Conservation (phyloP, 2,329 filamentous ascomycete species). For the Aquanectria penicillioides region DNA sequence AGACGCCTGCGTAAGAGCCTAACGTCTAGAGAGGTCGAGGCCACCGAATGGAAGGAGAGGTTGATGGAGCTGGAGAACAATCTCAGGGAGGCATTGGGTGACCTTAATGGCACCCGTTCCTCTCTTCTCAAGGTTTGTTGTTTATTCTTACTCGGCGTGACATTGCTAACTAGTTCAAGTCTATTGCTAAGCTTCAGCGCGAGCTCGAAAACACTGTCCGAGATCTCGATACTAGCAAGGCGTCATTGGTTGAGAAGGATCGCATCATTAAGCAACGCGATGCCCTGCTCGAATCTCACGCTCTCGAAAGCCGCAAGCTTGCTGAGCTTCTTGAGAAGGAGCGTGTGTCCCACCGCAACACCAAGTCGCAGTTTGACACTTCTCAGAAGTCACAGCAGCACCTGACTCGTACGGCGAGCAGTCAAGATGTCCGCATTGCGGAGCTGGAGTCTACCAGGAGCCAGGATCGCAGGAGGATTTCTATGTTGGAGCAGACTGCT, state of each 20-base stretch:
- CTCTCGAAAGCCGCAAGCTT: slow-evolving; percentile 84
- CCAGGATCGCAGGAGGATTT: slow-evolving; percentile 81
- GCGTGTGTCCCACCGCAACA: slow-evolving; percentile 82
- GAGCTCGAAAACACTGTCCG: slow-evolving; percentile 86
- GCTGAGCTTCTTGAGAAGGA: slow-evolving; percentile 93
- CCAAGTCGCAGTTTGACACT: slow-evolving; percentile 88
- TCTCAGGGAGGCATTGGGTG: slow-evolving; percentile 85
- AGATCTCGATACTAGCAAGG: slow-evolving; percentile 82
- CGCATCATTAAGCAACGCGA: slow-evolving; percentile 90
- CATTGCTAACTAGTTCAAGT: slow-evolving; percentile 56
- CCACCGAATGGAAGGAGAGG: slow-evolving; percentile 89
- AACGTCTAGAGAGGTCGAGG: slow-evolving; percentile 86
- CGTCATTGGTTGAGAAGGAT: slow-evolving; percentile 88
- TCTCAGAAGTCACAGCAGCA: slow-evolving; percentile 89
- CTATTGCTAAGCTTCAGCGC: slow-evolving; percentile 86
- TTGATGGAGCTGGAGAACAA: slow-evolving; percentile 91
- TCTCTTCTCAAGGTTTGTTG: slow-evolving; percentile 78
- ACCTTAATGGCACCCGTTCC: slow-evolving; percentile 85
- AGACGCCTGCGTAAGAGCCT: slow-evolving; percentile 84
- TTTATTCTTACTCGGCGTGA: not conserved
- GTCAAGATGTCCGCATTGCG: slow-evolving; percentile 83
- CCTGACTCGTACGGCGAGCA: slow-evolving; percentile 84
- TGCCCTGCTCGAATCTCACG: slow-evolving; percentile 85
- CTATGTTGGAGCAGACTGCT: slow-evolving; percentile 79
- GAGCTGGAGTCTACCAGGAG: slow-evolving; percentile 86